phyloP scores from a whole-genome alignment of 164 flowering plant genomes.

The Stephania cephalantha region DNA sequence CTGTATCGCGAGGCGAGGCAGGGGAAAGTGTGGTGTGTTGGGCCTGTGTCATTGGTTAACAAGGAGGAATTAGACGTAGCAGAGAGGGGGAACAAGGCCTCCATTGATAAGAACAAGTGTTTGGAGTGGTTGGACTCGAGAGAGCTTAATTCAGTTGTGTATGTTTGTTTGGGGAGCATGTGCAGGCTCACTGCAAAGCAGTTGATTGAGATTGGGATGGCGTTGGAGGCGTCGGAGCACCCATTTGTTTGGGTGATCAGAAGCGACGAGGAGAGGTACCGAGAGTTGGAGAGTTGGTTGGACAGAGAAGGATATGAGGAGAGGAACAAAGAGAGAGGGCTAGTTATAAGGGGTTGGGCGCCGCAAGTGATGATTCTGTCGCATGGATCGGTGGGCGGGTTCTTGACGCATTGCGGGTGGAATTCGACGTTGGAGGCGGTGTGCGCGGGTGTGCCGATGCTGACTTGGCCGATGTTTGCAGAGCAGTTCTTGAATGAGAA shows the following conservation, averaged over 20 bases:
- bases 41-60: constrained; percentile 32
- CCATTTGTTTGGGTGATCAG: constrained; percentile 40
- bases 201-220: constrained; percentile 31
- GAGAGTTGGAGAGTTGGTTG: constrained; percentile 27
- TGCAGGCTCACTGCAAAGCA: constrained; percentile 17
- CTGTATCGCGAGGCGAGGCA: constrained; percentile 8
- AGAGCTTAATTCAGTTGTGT: constrained; percentile 26
- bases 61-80: constrained; percentile 17
- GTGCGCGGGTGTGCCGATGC: not conserved
- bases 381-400: constrained; percentile 40
- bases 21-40: constrained; percentile 27
- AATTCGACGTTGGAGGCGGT: not conserved
- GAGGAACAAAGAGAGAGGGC: constrained; percentile 26
- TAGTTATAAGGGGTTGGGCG: constrained; percentile 46
- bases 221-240: constrained; percentile 26
- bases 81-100: constrained; percentile 29
- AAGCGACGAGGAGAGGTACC: constrained; percentile 1
- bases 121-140: constrained; percentile 35
- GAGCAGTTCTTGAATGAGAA: not conserved
- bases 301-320: constrained; percentile 25
- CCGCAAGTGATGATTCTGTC: constrained; percentile 36
- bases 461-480: not conserved
- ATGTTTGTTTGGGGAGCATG: constrained; percentile 38
- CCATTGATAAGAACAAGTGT: constrained; percentile 16
- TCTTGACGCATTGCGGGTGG: constrained; percentile 34